A percentile compares a stretch with the other conserved stretches of the same genome.
These are phyloP conservation scores for Trametes pubescens DNA, from an alignment of 1,284 basidiomycete species.

Conservation along the genomic window DNA sequence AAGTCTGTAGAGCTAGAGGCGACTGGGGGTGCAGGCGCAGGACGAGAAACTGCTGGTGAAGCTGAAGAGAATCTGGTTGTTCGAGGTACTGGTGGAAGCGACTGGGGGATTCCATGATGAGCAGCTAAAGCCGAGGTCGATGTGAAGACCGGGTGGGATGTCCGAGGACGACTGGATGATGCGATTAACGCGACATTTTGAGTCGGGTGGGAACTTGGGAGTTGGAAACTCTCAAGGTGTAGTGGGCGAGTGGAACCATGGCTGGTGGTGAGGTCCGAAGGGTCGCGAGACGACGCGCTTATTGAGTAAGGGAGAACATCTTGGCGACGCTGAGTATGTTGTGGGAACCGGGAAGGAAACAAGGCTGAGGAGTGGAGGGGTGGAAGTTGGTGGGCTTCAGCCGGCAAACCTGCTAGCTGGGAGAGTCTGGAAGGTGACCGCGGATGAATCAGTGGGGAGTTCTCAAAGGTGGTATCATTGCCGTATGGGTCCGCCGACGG, in stretches of 20 bases:
- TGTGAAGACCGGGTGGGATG: constrained; percentile 54
- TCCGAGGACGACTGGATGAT: constrained; percentile 50
- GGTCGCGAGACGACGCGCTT: constrained; percentile 45
- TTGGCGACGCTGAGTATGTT: constrained; percentile 43
- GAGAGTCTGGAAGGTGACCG: constrained; percentile 52
- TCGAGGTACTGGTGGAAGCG: constrained; percentile 69
- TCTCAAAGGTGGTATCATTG: constrained; percentile 39
- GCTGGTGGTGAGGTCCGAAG: constrained; percentile 42
- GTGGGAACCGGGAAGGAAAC: constrained; percentile 43
- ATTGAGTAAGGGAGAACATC: constrained; percentile 47
- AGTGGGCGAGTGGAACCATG: constrained; percentile 43
- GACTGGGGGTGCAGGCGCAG: constrained; percentile 29
- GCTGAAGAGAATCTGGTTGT: constrained; percentile 55
- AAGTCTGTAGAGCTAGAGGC: constrained; percentile 36
- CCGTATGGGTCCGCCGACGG: constrained; percentile 39
- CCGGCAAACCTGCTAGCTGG: constrained; percentile 52
- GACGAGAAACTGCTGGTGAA: constrained; percentile 32
- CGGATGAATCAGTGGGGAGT: constrained; percentile 48
- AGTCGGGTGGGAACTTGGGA: constrained; percentile 49
- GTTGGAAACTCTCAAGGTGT: constrained; percentile 49
- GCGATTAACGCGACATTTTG: constrained; percentile 57
- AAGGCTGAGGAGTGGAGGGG: constrained; percentile 49
- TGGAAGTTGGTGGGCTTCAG: constrained; percentile 40
- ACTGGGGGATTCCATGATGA: constrained; percentile 79
- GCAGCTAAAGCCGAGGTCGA: constrained; percentile 66